Conservation (phyloP, 345 rosid species). For the Eucalyptus polybractea region DNA sequence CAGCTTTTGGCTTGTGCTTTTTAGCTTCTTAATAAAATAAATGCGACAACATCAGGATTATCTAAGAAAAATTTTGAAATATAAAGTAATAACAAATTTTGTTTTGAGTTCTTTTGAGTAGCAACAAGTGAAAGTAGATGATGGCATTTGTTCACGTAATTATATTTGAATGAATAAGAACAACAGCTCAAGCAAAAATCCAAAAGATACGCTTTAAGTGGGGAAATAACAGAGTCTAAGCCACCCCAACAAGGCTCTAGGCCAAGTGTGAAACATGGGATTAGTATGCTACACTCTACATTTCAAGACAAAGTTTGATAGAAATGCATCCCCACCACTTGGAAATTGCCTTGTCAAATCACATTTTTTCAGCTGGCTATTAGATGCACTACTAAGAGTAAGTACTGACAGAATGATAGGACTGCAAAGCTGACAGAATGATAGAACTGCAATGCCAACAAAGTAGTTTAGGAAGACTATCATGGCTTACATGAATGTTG, state of each 20-base stretch:
- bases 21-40: neutral
- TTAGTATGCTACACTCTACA: neutral
- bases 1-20: neutral
- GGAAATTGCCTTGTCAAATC: neutral
- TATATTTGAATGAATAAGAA: neutral
- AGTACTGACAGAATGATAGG: neutral
- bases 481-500: conserved; percentile 69
- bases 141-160: neutral
- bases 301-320: neutral
- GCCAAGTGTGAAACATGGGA: neutral
- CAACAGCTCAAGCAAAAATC: neutral
- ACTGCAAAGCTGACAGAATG: neutral
- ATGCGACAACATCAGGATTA: neutral
- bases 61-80: neutral
- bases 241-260: neutral
- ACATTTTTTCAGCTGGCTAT: neutral
- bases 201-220: neutral
- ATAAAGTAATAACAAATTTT: neutral
- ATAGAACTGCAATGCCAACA: neutral
- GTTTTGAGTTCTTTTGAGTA: neutral
- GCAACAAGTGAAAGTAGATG: neutral
- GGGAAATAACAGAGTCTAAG: neutral
- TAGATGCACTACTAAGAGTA: neutral
- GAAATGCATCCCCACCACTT: neutral
- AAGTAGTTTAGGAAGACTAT: neutral